phyloP scores from a whole-genome alignment of 257 asterid species.

The Nicotiana attenuata region DNA sequence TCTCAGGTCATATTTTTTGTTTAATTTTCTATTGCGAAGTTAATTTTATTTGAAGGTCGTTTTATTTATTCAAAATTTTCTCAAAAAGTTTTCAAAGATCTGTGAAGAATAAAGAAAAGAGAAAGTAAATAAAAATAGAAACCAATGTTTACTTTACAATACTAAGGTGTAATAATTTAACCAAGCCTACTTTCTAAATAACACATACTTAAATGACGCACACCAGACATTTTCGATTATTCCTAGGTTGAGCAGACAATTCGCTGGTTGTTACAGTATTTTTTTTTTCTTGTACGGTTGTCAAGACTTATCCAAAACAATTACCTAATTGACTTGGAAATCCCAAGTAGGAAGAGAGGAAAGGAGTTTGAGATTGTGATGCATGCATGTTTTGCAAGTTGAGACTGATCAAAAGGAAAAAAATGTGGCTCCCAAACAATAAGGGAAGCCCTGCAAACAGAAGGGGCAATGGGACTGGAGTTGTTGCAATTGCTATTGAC shows the following conservation, averaged over 20 bases:
- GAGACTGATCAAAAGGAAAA: neutral
- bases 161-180: no score
- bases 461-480: conserved; percentile 31
- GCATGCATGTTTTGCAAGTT: neutral
- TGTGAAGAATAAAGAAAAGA: no score
- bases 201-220: no score
- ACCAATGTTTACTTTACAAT: no score
- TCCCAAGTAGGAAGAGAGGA: neutral
- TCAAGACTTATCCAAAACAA: neutral
- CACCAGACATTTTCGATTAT: no score
- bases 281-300: neutral
- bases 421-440: conserved; percentile 55
- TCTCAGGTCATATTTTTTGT: no score
- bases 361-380: neutral
- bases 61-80: no score
- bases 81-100: no score
- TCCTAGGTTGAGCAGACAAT: neutral
- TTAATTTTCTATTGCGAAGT: no score
- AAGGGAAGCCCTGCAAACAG: conserved; percentile 11
- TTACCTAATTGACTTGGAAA: neutral
- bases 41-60: no score
- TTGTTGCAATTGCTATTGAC: conserved; percentile 80
- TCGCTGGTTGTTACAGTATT: neutral
- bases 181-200: no score
- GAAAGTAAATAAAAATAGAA: no score